Base-by-base conservation (phyloP, 257 asterid species). In the Cynanchum wilfordii region DNA sequence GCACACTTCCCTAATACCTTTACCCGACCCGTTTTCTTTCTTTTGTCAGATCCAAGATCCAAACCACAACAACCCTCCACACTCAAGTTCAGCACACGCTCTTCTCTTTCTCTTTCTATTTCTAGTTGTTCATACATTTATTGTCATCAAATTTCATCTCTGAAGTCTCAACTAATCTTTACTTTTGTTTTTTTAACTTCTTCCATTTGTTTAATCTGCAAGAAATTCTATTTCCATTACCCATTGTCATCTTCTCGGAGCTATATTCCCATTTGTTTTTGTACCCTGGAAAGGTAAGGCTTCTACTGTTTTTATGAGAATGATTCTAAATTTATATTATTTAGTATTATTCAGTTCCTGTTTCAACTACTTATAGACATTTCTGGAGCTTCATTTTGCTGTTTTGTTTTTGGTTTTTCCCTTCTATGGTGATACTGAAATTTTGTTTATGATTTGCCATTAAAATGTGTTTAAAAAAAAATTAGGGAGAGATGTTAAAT, bases 11-110 rank as follows among this genome's bases (percentile, higher is more conserved):
- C 40, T 20, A 66, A 6, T 7, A 38, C 69, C 68, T 63, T 36
- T 59, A 57, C 79, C 86, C 87, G 82, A 76, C 72, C 84, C 84
- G 66, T 0, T 7, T 71, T 19, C 82, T 56, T 1, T 11, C 65
- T 19, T 55, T 27, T 60, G 45, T 55, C 74, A 75, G 82, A 79
- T 77, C 87, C 79, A 71, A 64, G n/a, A 38, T 50, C 47, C 73
- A 27, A 29, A 9, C 72, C 59, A 19, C 36, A 16, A 40, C 50
- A 50, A 33, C 44, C 36, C 3, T 17, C 16, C 33, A 9, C 57
- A 1, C 29, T 40, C 10, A 40, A n/a, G 56, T 3, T n/a, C 1
- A 30, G 3, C 62, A 16, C 57, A 1, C 57, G 0, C 71, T 45
- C 70, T 40, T 33, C 44, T 42, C 71, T 45, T 22, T 44, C 64